Conservation (phyloP, 495 filamentous ascomycete genomes). For the Penicillium soppii region DNA sequence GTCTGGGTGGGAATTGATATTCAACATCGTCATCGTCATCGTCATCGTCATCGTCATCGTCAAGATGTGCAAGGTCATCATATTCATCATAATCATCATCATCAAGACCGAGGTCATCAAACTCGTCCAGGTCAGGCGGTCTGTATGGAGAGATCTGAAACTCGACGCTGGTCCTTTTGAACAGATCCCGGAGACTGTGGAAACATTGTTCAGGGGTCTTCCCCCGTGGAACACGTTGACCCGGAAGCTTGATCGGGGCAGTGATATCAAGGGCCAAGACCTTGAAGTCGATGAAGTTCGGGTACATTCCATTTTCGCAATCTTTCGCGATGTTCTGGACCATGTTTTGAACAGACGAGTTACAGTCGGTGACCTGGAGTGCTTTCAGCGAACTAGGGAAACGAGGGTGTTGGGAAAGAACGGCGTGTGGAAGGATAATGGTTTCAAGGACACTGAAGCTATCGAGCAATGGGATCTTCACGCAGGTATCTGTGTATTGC, state of each 20-base stretch:
- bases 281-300: slow-evolving; percentile 11
- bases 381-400: slow-evolving; percentile 18
- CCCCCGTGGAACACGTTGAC: slow-evolving; percentile 19
- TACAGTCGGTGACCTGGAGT: slow-evolving; percentile 25
- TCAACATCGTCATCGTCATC: slow-evolving; percentile 2
- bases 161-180: slow-evolving; percentile 22
- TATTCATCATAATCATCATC: too few species aligned
- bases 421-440: slow-evolving; percentile 16
- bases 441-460: slow-evolving; percentile 22
- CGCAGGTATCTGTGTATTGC: slow-evolving; percentile 1
- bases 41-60: slow-evolving; percentile 1
- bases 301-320: slow-evolving; percentile 17
- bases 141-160: slow-evolving; percentile 18
- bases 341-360: slow-evolving; percentile 19
- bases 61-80: too few species aligned
- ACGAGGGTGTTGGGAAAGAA: slow-evolving; percentile 21
- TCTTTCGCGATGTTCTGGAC: slow-evolving; percentile 22
- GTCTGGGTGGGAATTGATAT: not conserved
- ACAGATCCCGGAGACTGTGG: slow-evolving; percentile 12
- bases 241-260: slow-evolving; percentile 17
- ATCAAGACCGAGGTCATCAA: slow-evolving; percentile 1
- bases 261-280: slow-evolving; percentile 21
- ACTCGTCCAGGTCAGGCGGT: slow-evolving; percentile 1
- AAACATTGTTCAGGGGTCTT: slow-evolving; percentile 23
- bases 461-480: slow-evolving; percentile 19